phyloP scores from a whole-genome alignment of 2,329 filamentous ascomycete genomes.

The Ophiostoma quercus region DNA sequence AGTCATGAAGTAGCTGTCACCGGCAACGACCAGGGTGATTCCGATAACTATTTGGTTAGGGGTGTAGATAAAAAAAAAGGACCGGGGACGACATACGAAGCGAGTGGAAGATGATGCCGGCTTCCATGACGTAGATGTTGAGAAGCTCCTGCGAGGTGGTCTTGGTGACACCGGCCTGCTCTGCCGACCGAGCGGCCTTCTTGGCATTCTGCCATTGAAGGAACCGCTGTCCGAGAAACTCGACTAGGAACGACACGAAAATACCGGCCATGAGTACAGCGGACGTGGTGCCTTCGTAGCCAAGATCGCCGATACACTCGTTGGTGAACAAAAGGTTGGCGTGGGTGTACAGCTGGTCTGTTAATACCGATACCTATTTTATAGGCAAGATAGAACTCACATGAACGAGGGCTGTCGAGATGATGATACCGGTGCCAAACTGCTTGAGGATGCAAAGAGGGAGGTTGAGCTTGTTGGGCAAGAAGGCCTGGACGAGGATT shows the following conservation, averaged over 20 bases:
- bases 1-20: neutral
- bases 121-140: neutral
- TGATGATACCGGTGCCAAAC: neutral
- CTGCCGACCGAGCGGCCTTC: neutral
- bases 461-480: neutral
- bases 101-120: neutral
- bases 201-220: neutral
- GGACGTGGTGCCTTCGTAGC: neutral
- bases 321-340: neutral
- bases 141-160: neutral
- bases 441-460: neutral
- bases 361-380: too few relatives aligned
- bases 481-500: neutral
- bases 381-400: too few relatives aligned
- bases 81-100: neutral
- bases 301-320: neutral
- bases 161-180: neutral
- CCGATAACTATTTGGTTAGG: neutral
- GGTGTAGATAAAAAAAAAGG: neutral
- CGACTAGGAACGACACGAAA: neutral
- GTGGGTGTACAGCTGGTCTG: neutral
- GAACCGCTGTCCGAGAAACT: neutral
- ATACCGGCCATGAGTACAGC: constrained; percentile 2
- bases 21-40: neutral
- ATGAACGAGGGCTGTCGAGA: neutral